Conservation (phyloP, 208 protist genomes). For the Leishmania turanica region DNA sequence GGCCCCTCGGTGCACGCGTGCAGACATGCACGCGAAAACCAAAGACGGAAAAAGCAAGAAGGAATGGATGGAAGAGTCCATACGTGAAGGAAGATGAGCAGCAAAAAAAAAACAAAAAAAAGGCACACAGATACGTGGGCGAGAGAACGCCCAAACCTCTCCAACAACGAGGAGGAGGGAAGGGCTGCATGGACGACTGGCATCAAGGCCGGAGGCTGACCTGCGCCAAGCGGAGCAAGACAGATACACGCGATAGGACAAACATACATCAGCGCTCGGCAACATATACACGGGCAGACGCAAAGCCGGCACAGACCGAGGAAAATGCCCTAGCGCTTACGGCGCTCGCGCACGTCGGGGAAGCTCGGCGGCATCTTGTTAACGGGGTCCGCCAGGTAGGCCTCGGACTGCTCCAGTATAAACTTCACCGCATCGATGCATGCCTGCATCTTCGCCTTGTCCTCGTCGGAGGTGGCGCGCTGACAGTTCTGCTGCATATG, state of each 20-base stretch:
- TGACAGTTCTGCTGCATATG: slow-evolving; percentile 23
- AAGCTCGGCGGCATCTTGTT: slow-evolving; percentile 34
- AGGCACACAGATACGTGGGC: too few relatives aligned
- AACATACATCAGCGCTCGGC: neutral
- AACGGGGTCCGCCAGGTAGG: slow-evolving; percentile 30
- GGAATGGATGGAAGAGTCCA: too few relatives aligned
- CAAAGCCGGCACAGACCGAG: neutral
- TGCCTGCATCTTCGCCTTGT: slow-evolving; percentile 28
- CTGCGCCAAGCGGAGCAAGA: neutral
- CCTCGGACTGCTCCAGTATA: slow-evolving; percentile 31
- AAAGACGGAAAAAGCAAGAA: too few relatives aligned
- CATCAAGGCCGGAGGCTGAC: neutral
- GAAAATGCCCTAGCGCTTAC: slow-evolving; percentile 5
- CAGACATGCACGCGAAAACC: too few relatives aligned
- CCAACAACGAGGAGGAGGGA: neutral
- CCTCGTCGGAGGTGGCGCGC: slow-evolving; percentile 24
- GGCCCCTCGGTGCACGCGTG: too few relatives aligned
- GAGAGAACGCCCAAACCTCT: neutral
- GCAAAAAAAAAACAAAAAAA: too few relatives aligned
- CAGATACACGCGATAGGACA: neutral
- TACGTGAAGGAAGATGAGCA: too few relatives aligned
- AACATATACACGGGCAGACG: neutral
- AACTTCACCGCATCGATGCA: slow-evolving; percentile 33
- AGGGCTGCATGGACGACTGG: neutral
- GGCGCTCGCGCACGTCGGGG: slow-evolving; percentile 7